These are phyloP conservation scores for Lepidium aucheri DNA, from an alignment of 345 rosid genomes.

Conservation along the genomic window DNA sequence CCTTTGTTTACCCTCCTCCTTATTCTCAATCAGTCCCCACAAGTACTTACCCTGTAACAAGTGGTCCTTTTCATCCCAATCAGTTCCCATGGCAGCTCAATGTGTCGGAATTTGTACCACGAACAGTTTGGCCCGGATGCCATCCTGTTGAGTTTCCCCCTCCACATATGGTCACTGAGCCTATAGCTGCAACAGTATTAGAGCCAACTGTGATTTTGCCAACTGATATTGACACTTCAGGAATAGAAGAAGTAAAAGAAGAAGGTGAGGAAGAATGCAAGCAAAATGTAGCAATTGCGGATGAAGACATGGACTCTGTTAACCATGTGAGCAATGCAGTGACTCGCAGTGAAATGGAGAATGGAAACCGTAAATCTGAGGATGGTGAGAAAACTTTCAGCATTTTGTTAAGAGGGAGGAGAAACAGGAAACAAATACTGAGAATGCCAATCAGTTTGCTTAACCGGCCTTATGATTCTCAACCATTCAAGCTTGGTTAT, in stretches of 20 bases:
- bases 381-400: slow-evolving; percentile 80
- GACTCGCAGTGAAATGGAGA: slow-evolving; percentile 37
- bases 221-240: slow-evolving; percentile 41
- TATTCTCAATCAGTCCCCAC: slow-evolving; percentile 58
- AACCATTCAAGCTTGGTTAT: slow-evolving; percentile 63
- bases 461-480: slow-evolving; percentile 83
- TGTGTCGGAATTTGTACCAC: slow-evolving; percentile 60
- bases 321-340: slow-evolving; percentile 22
- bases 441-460: slow-evolving; percentile 92
- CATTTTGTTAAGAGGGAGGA: slow-evolving; percentile 80
- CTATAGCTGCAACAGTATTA: slow-evolving; percentile 39
- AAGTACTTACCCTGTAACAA: slow-evolving; percentile 67
- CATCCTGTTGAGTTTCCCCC: slow-evolving; percentile 60
- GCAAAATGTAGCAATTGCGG: not conserved
- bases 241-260: slow-evolving; percentile 25
- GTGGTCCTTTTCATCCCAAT: slow-evolving; percentile 62
- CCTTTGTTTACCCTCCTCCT: slow-evolving; percentile 76
- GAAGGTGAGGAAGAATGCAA: slow-evolving; percentile 32
- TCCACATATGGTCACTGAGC: slow-evolving; percentile 54
- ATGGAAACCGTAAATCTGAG: slow-evolving; percentile 22
- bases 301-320: slow-evolving; percentile 20
- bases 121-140: slow-evolving; percentile 68
- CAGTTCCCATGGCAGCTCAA: slow-evolving; percentile 86
- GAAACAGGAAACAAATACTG: slow-evolving; percentile 81
- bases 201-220: slow-evolving; percentile 45